Base-by-base conservation (phyloP, 495 filamentous ascomycete species). In the Copromyces sp. region DNA sequence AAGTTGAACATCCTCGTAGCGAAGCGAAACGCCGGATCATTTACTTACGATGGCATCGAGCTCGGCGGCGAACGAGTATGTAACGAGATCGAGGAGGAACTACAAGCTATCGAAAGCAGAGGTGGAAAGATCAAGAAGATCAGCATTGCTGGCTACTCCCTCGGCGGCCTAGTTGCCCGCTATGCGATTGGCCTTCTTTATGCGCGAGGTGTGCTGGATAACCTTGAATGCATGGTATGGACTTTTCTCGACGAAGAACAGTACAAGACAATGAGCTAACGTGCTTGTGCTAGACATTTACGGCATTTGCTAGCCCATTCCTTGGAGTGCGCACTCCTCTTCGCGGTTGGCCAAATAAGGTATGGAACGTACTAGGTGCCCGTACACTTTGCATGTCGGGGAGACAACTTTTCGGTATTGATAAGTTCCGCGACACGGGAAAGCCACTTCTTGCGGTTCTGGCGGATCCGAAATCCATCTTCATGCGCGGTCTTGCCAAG, bases 31-130 rank as follows among this genome's bases (percentile, higher is more conserved):
- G 84, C 88, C 70, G 93, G 94, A 6, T 90, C 83, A 73, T 92
- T 90, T 81, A 98, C 95, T 32, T 98, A 98, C 81, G 95, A 98
- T 82, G 95, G 95, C 70, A 94, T 98, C 78, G 94, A 98, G 76
- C 83, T 90, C 9, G 93, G 94, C 71, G 95, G 93, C 72, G 95
- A 98, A 84, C 90, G 95, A 45, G 89, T 98, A 39, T 91, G 90
- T 24, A 83, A 89, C 74, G 95, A 98, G 84, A 93, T 98, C 70
- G 94, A 98, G 80, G 89, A 94, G 74, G 90, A 89, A 44, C 81
- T 98, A 40, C 87, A 91, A 39, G 79, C 84, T n/a, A 85, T 95
- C 61, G 85, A 86, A 17, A 80, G 80, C 41, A 81, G 80, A n/a
- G 94, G 94, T 4, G 86, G 89, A 41, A 83, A 88, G 5, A 92